Evolutionary conservation across 2,329 filamentous ascomycete genomes (phyloP), one percentile per base, ranked within the genome.

Genomic region (Cercospora sesami): DNA sequence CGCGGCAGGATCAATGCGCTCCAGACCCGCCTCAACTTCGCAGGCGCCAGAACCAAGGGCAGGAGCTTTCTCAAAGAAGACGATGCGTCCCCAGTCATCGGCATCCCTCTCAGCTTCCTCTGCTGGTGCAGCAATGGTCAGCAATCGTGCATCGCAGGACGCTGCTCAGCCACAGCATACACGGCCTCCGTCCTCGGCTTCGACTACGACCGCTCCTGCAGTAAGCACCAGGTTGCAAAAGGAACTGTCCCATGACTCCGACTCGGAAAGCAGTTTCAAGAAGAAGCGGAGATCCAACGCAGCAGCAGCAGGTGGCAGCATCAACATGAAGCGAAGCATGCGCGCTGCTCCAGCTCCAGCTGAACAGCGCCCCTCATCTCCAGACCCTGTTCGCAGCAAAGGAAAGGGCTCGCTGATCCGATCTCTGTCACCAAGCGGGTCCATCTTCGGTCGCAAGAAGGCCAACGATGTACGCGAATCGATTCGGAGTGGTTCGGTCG

Each of bases 221-320:
- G 63, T 74, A 8, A 75, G 71, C 48, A 65, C 69, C 6, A 74
- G 71, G 60, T 55, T 75, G 39, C 74, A 76, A 42, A 73, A 75
- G 39, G 70, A 75, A 55, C 51, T 75, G 12, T 76, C 79, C n/a
- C 78, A 81, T 60, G 82, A 83, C 60, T 79, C 77, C 68, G 82
- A 82, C 39, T 84, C 83, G 4, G 82, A 80, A 23, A 96, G 91
- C 80, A 96, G 92, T 77, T 97, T 97, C 81, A 90, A 87, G 75
- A 89, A 92, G 53, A 85, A 69, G 80, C 85, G 42, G 77, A 81
- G 62, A 76, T 78, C 5, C 6, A 64, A 64, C 30, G 48, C 42
- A n/a, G 48, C 33, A 16, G 5, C 36, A 28, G 21, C 62, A 12
- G 57, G 36, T 30, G 51, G 61, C 21, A 21, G 28, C 51, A 59